These are phyloP conservation scores for Mediolabrus comicus DNA, from an alignment of 108 stramenopile genomes.

Conservation along the genomic window DNA sequence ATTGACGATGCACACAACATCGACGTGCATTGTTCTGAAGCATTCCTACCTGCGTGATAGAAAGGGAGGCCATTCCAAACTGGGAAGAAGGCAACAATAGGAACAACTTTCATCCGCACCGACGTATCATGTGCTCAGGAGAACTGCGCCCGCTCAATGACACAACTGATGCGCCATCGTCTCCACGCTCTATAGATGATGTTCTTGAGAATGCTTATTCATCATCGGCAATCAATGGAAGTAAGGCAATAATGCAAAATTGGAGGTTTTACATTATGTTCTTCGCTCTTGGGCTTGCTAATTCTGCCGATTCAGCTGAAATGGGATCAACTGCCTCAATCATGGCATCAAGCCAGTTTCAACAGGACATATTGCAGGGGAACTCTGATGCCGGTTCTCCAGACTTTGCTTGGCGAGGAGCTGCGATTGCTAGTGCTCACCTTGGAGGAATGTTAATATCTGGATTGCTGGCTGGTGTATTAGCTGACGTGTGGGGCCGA, in stretches of 20 bases:
- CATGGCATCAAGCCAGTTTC: conserved; percentile 16
- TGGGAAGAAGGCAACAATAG: too few species aligned
- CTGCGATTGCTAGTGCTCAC: conserved; percentile 35
- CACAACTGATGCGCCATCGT: not conserved
- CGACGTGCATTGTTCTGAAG: too few species aligned
- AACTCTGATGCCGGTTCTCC: not conserved
- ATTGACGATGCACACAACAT: too few species aligned
- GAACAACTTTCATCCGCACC: too few species aligned
- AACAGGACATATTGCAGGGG: conserved; percentile 19
- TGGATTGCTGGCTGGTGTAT: conserved; percentile 29
- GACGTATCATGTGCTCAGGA: too few species aligned
- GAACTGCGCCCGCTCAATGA: too few species aligned
- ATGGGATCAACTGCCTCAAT: conserved; percentile 28
- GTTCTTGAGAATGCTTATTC: not conserved
- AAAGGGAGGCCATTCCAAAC: too few species aligned
- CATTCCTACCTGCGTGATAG: too few species aligned
- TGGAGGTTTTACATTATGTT: conserved; percentile 72
- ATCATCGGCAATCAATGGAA: not conserved
- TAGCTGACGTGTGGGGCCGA: conserved; percentile 33
- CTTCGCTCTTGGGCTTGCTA: conserved; percentile 35
- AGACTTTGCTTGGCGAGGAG: conserved; percentile 30
- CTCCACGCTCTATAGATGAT: conserved; percentile 2
- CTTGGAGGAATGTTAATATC: conserved; percentile 41
- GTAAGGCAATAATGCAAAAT: conserved; percentile 1
- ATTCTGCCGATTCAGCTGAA: conserved; percentile 36